Evolutionary conservation across 1,284 basidiomycete species (phyloP).

Genomic region (Earliella scabrosa): DNA sequence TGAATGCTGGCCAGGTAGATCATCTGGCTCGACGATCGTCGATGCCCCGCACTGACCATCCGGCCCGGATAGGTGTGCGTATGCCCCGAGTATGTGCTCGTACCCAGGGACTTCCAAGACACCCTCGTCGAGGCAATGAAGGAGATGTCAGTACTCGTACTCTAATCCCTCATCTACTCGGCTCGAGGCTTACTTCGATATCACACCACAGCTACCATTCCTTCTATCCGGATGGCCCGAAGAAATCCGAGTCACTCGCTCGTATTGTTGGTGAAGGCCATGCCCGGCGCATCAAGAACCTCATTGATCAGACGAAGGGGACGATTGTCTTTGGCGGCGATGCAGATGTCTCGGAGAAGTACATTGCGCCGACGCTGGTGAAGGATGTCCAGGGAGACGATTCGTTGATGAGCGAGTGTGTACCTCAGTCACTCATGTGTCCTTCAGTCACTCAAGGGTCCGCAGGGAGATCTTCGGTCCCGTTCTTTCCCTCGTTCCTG

Average conservation of each 20-base stretch:
- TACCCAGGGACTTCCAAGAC: constrained; percentile 66
- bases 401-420: background rate
- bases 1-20: constrained; percentile 67
- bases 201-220: constrained; percentile 48
- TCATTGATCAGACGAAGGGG: constrained; percentile 75
- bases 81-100: constrained; percentile 61
- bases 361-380: constrained; percentile 42
- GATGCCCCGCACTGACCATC: too few relatives aligned
- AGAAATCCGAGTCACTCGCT: constrained; percentile 46
- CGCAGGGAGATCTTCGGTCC: background rate
- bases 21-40: too few relatives aligned
- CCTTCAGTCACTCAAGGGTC: too few relatives aligned
- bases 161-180: too few relatives aligned
- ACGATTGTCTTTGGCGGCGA: constrained; percentile 74
- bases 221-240: constrained; percentile 57
- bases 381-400: background rate
- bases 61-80: background rate
- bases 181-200: too few relatives aligned
- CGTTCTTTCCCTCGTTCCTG: background rate
- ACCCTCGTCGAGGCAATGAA: constrained; percentile 64
- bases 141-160: constrained; percentile 52
- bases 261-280: constrained; percentile 58
- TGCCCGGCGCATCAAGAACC: constrained; percentile 62
- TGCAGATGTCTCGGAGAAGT: constrained; percentile 58
- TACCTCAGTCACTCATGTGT: too few relatives aligned